Base-by-base conservation (phyloP, 306 rosid species). In the Sophora flavescens region DNA sequence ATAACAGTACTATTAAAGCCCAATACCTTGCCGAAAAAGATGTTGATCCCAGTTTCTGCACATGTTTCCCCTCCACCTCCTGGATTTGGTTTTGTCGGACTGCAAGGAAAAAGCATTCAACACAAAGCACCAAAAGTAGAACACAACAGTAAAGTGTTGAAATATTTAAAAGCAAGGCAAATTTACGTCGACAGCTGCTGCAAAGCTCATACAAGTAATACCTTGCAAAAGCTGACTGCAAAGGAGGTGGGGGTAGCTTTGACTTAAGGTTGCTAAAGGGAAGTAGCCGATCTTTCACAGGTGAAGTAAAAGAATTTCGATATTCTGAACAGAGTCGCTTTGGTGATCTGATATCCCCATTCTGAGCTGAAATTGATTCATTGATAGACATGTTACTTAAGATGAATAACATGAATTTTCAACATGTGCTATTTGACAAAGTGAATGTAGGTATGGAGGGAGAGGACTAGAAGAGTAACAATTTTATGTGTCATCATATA, bases 201-300 rank as follows among this genome's bases (percentile, higher is more conserved):
- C 48, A 56, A 70, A 56, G 66, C 26, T 39, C 54, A 12, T 76
- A 63, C 39, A 62, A 60, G 48, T 41, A 17, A 54, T 89, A 96
- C 99, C 98, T 96, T 16, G 99, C 97, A 88, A 96, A 96, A 33
- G 98, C 97, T 33, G 99, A 96, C 81, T 96, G 99, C 83, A 96
- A 81, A 65, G 98, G 93, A 65, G 97, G 97, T 2, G 91, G 97
- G 16, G 87, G 88, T 51, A 91, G 86, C 86, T 87, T 96, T 74
- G 99, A 84, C 82, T 91, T 96, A 15, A 89, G 90, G 83, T 69
- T 86, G 84, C 89, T 86, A 69, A 85, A 81, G 53, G 83, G 89
- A 63, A 92, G 81, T 52, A 87, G 88, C 38, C 97, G 92, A 68
- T 95, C 99, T 79, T 94, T 94, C 86, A 87, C 93, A 1, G 98